Conservation (phyloP, 2,329 filamentous ascomycete species). For the Didymella glomerata region DNA sequence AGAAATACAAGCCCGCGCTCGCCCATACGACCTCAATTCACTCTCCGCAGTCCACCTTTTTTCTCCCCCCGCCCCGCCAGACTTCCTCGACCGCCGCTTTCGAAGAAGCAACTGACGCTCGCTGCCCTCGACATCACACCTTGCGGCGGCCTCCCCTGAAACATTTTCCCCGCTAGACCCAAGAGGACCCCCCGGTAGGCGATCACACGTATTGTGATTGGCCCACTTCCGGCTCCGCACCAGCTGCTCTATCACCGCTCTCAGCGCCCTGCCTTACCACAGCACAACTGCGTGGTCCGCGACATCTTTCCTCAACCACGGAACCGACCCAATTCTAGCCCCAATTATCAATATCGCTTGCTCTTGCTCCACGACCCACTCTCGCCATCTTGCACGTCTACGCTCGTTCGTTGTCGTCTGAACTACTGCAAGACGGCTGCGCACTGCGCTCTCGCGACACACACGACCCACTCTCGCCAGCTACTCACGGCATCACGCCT, state of each 20-base stretch:
- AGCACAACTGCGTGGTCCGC: slow-evolving; percentile 5
- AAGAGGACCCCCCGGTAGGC: slow-evolving; percentile 17
- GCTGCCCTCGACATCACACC: slow-evolving; percentile 14
- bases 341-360: slow-evolving; percentile 13
- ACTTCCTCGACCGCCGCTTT: slow-evolving; percentile 8
- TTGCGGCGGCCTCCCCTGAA: slow-evolving; percentile 17
- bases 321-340: slow-evolving; percentile 13
- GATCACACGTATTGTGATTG: slow-evolving; percentile 21
- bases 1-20: slow-evolving; percentile 39
- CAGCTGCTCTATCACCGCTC: slow-evolving; percentile 16
- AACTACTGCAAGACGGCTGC: slow-evolving; percentile 20
- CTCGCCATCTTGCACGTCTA: slow-evolving; percentile 9
- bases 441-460: slow-evolving; percentile 11
- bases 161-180: slow-evolving; percentile 19
- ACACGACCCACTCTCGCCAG: slow-evolving; percentile 17
- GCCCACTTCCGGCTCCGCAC: slow-evolving; percentile 22
- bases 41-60: slow-evolving; percentile 29
- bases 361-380: slow-evolving; percentile 1
- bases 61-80: slow-evolving; percentile 25
- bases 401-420: slow-evolving; percentile 8
- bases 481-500: slow-evolving; percentile 1
- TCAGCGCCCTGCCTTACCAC: slow-evolving; percentile 16
- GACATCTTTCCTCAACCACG: slow-evolving; percentile 15
- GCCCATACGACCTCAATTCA: slow-evolving; percentile 28
- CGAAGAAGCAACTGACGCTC: slow-evolving; percentile 10